A percentile compares a stretch with the other conserved stretches of the same genome.
These are phyloP conservation scores for Tuber indicum DNA, from an alignment of 495 filamentous ascomycete species.

Conservation along the genomic window DNA sequence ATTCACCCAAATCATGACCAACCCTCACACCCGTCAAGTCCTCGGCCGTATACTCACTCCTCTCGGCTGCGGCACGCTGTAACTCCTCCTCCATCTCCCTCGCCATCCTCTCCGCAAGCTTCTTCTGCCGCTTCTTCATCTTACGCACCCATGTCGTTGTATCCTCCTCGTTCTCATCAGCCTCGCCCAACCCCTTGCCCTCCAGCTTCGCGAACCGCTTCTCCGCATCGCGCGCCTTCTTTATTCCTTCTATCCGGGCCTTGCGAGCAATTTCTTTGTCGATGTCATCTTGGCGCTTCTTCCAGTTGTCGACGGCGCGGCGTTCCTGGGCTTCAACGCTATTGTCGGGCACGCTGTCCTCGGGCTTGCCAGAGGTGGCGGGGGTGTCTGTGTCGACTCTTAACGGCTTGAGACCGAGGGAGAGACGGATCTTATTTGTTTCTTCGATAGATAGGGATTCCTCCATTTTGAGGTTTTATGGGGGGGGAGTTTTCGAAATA, in stretches of 20 bases:
- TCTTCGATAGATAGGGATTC: slow-evolving; percentile 71
- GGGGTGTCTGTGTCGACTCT: slow-evolving; percentile 51
- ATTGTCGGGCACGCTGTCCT: slow-evolving; percentile 53
- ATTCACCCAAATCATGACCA: slow-evolving; percentile 70
- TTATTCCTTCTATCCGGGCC: slow-evolving; percentile 74
- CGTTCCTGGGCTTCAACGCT: slow-evolving; percentile 51
- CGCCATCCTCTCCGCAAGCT: slow-evolving; percentile 68
- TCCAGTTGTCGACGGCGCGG: slow-evolving; percentile 53
- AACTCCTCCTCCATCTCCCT: slow-evolving; percentile 69
- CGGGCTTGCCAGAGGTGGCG: slow-evolving; percentile 73
- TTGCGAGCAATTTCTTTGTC: slow-evolving; percentile 53
- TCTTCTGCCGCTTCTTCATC: slow-evolving; percentile 84
- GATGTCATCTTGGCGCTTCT: slow-evolving; percentile 55
- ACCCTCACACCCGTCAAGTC: slow-evolving; percentile 89
- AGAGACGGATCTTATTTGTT: slow-evolving; percentile 84
- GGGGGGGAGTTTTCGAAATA: background rate
- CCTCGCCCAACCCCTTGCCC: slow-evolving; percentile 73
- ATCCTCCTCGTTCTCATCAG: slow-evolving; percentile 59
- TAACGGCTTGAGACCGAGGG: slow-evolving; percentile 83
- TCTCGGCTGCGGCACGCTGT: slow-evolving; percentile 48
- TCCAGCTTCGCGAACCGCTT: slow-evolving; percentile 66
- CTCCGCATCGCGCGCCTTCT: slow-evolving; percentile 78
- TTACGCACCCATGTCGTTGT: slow-evolving; percentile 76
- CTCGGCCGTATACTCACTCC: slow-evolving; percentile 66
- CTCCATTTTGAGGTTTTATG: slow-evolving; percentile 17